Percentiles rank a stretch among this genome's conserved stretches.
Conservation (phyloP, 306 rosid species). For the Medicago ruthenica region DNA sequence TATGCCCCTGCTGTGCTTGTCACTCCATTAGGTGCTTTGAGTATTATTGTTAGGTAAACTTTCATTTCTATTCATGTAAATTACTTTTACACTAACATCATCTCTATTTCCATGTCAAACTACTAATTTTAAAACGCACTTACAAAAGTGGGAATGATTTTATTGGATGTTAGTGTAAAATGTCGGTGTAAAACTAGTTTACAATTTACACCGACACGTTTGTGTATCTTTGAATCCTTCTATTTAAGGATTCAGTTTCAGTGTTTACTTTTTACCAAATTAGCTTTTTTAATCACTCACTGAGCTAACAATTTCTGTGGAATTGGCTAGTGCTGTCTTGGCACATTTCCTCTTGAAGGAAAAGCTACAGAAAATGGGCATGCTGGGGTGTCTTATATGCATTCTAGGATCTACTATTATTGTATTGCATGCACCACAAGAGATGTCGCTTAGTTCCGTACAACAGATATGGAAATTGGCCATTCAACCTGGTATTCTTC, state of each 20-base stretch:
- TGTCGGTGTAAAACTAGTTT: background rate
- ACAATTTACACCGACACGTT: background rate
- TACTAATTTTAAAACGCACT: too few species aligned
- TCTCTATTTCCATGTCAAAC: background rate
- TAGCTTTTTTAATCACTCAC: background rate
- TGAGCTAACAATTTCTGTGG: conserved; percentile 33
- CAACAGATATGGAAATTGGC: conserved; percentile 84
- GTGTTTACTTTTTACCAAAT: background rate
- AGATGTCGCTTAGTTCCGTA: conserved; percentile 65
- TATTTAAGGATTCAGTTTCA: background rate
- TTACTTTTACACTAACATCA: too few species aligned
- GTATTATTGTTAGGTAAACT: conserved; percentile 82
- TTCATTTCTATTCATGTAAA: too few species aligned
- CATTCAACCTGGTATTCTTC: conserved; percentile 75
- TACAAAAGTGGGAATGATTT: background rate
- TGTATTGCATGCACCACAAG: conserved; percentile 85
- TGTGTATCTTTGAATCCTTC: background rate
- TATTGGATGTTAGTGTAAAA: background rate
- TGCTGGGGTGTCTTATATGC: conserved; percentile 86
- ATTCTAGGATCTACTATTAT: conserved; percentile 76
- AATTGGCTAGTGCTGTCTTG: conserved; percentile 72
- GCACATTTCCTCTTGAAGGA: conserved; percentile 88
- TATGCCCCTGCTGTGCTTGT: conserved; percentile 92
- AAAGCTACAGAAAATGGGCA: conserved; percentile 83
- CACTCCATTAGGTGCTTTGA: conserved; percentile 90